Conservation (phyloP, 352 stramenopile species). For the Pythium coloratum region DNA sequence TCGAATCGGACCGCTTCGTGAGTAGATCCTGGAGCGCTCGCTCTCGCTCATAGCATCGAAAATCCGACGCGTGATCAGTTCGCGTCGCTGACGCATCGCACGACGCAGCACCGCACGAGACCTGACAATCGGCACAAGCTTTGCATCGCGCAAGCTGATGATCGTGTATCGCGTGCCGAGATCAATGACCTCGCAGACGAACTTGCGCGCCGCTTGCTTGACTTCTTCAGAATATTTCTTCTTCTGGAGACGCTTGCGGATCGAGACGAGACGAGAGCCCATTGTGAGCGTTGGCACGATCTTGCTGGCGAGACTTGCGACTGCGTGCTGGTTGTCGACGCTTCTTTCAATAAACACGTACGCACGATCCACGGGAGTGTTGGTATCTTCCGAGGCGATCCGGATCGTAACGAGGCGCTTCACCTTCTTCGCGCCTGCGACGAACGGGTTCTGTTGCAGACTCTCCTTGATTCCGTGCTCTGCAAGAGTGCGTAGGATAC, state of each 20-base stretch:
- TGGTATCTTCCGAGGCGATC: slow-evolving; percentile 56
- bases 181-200: slow-evolving; percentile 38
- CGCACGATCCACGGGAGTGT: slow-evolving; percentile 39
- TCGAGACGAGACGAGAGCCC: slow-evolving; percentile 59
- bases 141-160: slow-evolving; percentile 39
- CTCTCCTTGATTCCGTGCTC: slow-evolving; percentile 68
- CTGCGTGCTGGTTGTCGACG: slow-evolving; percentile 37
- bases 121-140: slow-evolving; percentile 44
- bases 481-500: slow-evolving; percentile 42
- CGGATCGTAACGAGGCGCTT: slow-evolving; percentile 54
- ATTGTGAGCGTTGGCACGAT: slow-evolving; percentile 67
- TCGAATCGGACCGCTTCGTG: slow-evolving; percentile 42
- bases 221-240: slow-evolving; percentile 45
- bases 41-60: slow-evolving; percentile 52
- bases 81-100: slow-evolving; percentile 49
- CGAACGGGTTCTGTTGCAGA: slow-evolving; percentile 63
- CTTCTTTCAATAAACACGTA: slow-evolving; percentile 68
- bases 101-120: slow-evolving; percentile 46
- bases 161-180: slow-evolving; percentile 37
- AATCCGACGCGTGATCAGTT: slow-evolving; percentile 42
- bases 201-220: slow-evolving; percentile 23
- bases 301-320: slow-evolving; percentile 54
- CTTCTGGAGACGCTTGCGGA: slow-evolving; percentile 55
- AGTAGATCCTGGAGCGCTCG: slow-evolving; percentile 60
- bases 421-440: slow-evolving; percentile 38